Evolutionary conservation across 805 yeast genomes (phyloP).

Genomic region (Wickerhamomyces alni): DNA sequence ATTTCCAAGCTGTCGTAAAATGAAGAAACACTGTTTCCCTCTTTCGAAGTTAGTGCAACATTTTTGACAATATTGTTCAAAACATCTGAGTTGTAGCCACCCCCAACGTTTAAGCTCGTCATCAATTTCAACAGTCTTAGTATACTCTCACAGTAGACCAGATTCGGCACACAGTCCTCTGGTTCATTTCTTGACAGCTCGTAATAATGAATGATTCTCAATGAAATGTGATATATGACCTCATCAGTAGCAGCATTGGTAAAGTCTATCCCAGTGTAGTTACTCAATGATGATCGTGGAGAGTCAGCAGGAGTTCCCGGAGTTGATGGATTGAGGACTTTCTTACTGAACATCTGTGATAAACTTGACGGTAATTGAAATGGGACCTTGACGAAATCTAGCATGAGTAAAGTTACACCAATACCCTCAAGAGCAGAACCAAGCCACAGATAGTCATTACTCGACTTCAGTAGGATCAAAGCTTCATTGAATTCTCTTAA

Average conservation of each 20-base stretch:
- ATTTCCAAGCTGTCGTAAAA: conserved; percentile 37
- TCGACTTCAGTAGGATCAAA: conserved; percentile 45
- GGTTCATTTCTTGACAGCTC: conserved; percentile 46
- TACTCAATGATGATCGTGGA: conserved; percentile 41
- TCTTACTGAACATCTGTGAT: conserved; percentile 20
- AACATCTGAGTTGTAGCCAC: conserved; percentile 37
- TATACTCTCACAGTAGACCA: conserved; percentile 68
- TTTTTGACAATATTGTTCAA: conserved; percentile 41
- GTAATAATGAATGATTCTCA: conserved; percentile 37
- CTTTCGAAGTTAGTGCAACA: conserved; percentile 16
- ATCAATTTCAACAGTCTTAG: conserved; percentile 59
- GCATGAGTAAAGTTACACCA: conserved; percentile 56
- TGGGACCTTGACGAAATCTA: conserved; percentile 50
- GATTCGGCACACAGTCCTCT: conserved; percentile 77
- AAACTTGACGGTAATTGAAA: conserved; percentile 34
- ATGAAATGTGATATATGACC: conserved; percentile 31
- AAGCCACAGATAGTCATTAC: conserved; percentile 80
- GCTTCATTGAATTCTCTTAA: conserved; percentile 73
- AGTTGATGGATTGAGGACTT: neutral
- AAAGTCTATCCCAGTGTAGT: conserved; percentile 9
- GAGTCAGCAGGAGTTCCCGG: conserved; percentile 33
- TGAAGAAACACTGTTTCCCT: neutral
- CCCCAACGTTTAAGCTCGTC: conserved; percentile 44
- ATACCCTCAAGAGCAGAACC: conserved; percentile 84
- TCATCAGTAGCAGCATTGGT: conserved; percentile 26